These are phyloP conservation scores for Microthyrium microscopicum DNA, from an alignment of 2,329 filamentous ascomycete species.

Conservation along the genomic window DNA sequence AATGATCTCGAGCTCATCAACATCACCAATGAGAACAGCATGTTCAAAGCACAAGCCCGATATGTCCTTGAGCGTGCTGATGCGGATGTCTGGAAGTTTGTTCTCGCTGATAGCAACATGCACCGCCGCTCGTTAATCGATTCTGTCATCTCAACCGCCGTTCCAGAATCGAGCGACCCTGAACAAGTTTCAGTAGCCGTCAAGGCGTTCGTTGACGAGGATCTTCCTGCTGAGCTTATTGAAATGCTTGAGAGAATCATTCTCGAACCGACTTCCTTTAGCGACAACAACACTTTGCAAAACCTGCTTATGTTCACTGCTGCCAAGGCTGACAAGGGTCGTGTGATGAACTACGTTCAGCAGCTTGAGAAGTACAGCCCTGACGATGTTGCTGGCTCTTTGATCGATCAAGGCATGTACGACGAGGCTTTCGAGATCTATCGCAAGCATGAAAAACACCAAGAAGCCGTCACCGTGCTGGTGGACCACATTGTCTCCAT, in stretches of 20 bases:
- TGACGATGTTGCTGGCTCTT: conserved; percentile 82
- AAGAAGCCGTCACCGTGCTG: conserved; percentile 74
- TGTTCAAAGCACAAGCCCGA: conserved; percentile 95
- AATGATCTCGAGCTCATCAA: conserved; percentile 95
- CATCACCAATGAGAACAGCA: conserved; percentile 98
- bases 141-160: conserved; percentile 88
- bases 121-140: conserved; percentile 88
- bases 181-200: conserved; percentile 92
- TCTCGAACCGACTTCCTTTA: conserved; percentile 96
- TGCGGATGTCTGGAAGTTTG: conserved; percentile 81
- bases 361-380: conserved; percentile 77
- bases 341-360: conserved; percentile 93
- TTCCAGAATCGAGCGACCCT: conserved; percentile 81
- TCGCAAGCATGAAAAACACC: conserved; percentile 90
- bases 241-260: conserved; percentile 98
- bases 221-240: conserved; percentile 85
- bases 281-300: conserved; percentile 90
- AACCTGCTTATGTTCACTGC: conserved; percentile 94
- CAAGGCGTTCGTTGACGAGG: conserved; percentile 72
- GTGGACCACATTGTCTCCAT: conserved; percentile 97
- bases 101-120: conserved; percentile 88
- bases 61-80: conserved; percentile 88
- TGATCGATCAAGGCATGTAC: conserved; percentile 83
- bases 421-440: conserved; percentile 98
- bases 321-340: conserved; percentile 86